These are phyloP conservation scores for Pterocarpus macrocarpus DNA, from an alignment of 306 rosid species.

Conservation along the genomic window DNA sequence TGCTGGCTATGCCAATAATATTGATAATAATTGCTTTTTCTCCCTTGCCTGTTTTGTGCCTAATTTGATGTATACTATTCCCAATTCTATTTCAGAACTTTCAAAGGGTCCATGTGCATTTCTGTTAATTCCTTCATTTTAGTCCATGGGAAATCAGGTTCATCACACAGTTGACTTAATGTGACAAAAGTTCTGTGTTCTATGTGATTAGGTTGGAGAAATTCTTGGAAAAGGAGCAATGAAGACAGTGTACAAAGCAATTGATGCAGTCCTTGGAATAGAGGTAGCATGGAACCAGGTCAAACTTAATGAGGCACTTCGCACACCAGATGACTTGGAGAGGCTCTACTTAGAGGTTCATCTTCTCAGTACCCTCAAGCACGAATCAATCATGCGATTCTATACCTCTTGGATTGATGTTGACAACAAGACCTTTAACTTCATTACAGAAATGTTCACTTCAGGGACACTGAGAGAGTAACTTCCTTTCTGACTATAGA, in stretches of 20 bases:
- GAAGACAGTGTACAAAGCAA: conserved; percentile 91
- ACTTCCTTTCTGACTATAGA: conserved; percentile 43
- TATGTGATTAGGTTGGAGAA: conserved; percentile 64
- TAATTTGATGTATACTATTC: conserved; percentile 6
- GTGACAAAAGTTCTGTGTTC: conserved; percentile 27
- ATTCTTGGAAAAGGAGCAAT: conserved; percentile 92
- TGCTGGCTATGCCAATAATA: conserved; percentile 6
- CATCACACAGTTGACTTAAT: conserved; percentile 4
- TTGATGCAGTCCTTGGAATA: conserved; percentile 82
- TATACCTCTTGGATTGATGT: conserved; percentile 88
- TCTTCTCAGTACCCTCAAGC: conserved; percentile 88
- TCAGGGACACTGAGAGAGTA: conserved; percentile 93
- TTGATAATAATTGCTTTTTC: background rate
- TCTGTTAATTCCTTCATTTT: conserved; percentile 9
- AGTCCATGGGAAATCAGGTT: conserved; percentile 5
- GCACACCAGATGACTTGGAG: conserved; percentile 79
- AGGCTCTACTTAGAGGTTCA: conserved; percentile 95
- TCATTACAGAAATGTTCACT: conserved; percentile 89
- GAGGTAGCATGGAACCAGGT: conserved; percentile 97
- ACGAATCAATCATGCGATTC: conserved; percentile 76
- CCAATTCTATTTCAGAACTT: background rate
- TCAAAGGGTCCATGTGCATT: background rate
- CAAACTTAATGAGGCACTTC: conserved; percentile 72
- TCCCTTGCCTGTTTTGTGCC: conserved; percentile 17
- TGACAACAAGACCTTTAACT: conserved; percentile 75